Evolutionary conservation across 2,329 filamentous ascomycete species (phyloP).

Genomic region (Coleophoma crateriformis): DNA sequence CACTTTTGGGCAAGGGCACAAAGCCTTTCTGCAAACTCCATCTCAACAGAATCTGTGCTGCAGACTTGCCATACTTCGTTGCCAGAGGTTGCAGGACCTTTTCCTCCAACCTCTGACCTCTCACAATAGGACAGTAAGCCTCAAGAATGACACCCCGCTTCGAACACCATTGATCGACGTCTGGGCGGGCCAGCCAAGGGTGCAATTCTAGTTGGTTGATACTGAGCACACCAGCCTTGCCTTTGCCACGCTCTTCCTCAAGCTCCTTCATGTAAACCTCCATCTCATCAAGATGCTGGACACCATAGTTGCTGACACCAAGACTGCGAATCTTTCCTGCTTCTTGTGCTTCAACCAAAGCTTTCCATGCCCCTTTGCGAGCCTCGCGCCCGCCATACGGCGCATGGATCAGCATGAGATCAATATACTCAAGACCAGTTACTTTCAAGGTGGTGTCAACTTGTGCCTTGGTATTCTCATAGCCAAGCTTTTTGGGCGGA

Average conservation of each 20-base stretch:
- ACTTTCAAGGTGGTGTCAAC: conserved; percentile 58
- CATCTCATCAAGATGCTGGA: conserved; percentile 57
- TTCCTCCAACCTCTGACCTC: conserved; percentile 68
- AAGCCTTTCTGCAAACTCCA: conserved; percentile 79
- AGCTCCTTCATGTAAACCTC: conserved; percentile 54
- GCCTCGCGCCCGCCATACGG: conserved; percentile 51
- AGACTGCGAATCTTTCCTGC: conserved; percentile 56
- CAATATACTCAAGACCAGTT: conserved; percentile 56
- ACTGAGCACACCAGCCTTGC: conserved; percentile 66
- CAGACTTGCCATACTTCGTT: conserved; percentile 66
- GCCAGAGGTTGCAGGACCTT: conserved; percentile 57
- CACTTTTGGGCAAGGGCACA: conserved; percentile 70
- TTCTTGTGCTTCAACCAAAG: conserved; percentile 57
- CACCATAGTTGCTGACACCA: conserved; percentile 61
- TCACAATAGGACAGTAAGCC: conserved; percentile 56
- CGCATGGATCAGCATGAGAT: conserved; percentile 59
- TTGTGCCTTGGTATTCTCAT: conserved; percentile 57
- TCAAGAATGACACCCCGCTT: conserved; percentile 57
- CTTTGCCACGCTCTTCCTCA: conserved; percentile 52
- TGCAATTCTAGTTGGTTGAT: conserved; percentile 89
- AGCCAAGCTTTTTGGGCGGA: conserved; percentile 45
- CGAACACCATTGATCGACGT: conserved; percentile 74
- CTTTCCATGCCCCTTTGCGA: conserved; percentile 53
- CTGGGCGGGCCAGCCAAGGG: conserved; percentile 76
- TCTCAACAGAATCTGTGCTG: conserved; percentile 72